phyloP scores from a whole-genome alignment of 441 rosid species.

The Euphorbia corollata region DNA sequence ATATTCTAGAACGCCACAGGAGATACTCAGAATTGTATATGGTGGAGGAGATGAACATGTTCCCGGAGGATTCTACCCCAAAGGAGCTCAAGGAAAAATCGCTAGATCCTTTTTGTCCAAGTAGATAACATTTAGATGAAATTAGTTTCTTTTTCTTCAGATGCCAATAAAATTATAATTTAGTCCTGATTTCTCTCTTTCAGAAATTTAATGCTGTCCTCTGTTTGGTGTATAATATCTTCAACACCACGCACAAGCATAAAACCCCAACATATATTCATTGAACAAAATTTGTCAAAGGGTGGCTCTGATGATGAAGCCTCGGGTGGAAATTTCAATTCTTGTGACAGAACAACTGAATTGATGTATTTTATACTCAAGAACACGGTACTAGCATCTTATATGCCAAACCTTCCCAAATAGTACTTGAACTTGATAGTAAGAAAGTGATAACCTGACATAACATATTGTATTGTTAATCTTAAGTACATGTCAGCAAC shows the following conservation, averaged over 20 bases:
- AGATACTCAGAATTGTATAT: constrained; percentile 62
- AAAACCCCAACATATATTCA: background rate
- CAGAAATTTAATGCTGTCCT: background rate
- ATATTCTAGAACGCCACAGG: constrained; percentile 52
- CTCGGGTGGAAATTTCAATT: no score
- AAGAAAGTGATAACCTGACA: no score
- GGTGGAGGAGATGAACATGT: constrained; percentile 55
- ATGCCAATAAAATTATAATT: background rate
- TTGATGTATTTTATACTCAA: no score
- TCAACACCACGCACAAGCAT: no score
- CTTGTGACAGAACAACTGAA: no score
- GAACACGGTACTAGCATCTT: no score
- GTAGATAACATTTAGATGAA: background rate
- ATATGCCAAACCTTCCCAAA: no score
- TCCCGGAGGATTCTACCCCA: constrained; percentile 73
- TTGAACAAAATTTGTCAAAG: background rate
- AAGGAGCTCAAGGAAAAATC: constrained; percentile 58
- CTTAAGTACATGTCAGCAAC: no score
- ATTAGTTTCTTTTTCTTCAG: background rate
- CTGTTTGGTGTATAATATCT: no score
- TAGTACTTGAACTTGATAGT: no score
- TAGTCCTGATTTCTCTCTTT: background rate
- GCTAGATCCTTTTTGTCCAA: constrained; percentile 40
- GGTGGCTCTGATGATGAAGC: no score
- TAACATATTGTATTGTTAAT: no score